These are phyloP conservation scores for Castanea crenata DNA, from an alignment of 306 rosid genomes.

Conservation along the genomic window DNA sequence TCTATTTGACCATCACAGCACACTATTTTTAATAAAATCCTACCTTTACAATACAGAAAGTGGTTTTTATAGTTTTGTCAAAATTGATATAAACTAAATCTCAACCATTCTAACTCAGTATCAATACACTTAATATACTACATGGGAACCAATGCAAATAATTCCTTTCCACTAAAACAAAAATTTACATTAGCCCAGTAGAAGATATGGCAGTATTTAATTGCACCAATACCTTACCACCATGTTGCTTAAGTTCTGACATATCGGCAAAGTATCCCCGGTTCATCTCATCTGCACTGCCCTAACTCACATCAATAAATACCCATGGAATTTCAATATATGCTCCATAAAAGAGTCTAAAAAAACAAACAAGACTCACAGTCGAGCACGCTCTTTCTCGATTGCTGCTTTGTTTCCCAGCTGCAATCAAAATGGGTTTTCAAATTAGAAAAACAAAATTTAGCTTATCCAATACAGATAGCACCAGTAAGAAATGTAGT, in stretches of 20 bases:
- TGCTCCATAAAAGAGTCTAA: not conserved
- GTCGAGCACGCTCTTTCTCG: constrained; percentile 79
- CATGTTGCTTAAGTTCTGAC: constrained; percentile 64
- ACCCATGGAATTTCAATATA: constrained; percentile 19
- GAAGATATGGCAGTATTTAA: not conserved
- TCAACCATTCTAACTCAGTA: not conserved
- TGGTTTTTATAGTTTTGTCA: not conserved
- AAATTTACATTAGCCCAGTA: not conserved
- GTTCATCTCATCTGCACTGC: constrained; percentile 87
- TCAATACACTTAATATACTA: not conserved
- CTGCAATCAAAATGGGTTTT: constrained; percentile 36
- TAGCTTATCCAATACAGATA: not conserved
- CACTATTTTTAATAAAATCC: not conserved
- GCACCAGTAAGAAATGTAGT: not conserved
- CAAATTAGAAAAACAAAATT: not conserved
- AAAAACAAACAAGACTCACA: constrained; percentile 45
- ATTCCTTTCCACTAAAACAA: not conserved
- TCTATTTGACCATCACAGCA: not conserved
- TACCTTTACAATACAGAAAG: not conserved
- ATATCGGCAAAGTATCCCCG: constrained; percentile 88
- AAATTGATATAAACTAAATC: not conserved
- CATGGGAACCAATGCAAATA: not conserved
- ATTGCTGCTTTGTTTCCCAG: constrained; percentile 61
- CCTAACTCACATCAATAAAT: constrained; percentile 33
- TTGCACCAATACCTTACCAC: constrained; percentile 68